Evolutionary conservation across 768 basidiomycete species (phyloP).

Genomic region (Antrodiella citrinella): DNA sequence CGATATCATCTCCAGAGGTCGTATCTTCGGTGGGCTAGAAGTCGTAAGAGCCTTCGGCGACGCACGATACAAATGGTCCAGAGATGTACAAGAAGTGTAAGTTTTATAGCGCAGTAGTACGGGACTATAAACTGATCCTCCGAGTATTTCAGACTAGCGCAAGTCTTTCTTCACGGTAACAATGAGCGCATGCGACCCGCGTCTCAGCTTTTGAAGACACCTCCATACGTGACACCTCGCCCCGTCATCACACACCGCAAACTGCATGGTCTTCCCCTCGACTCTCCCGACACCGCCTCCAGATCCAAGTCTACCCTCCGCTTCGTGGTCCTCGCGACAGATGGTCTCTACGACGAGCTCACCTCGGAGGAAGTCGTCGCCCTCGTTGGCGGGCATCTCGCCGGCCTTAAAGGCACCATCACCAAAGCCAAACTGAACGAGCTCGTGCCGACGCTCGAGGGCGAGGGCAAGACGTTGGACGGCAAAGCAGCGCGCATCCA

Average conservation of each 20-base stretch:
- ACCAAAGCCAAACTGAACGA: constrained; percentile 48
- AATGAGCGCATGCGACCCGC: constrained; percentile 49
- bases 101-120: too few species aligned
- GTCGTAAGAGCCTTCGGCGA: constrained; percentile 86
- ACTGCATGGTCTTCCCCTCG: constrained; percentile 40
- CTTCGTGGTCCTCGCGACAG: constrained; percentile 87
- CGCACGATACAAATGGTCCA: constrained; percentile 83
- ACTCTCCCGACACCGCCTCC: constrained; percentile 5
- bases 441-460: constrained; percentile 48
- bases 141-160: constrained; percentile 45
- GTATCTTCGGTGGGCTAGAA: constrained; percentile 82
- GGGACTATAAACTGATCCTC: too few species aligned
- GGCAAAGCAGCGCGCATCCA: constrained; percentile 46
- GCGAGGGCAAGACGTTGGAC: constrained; percentile 44
- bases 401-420: constrained; percentile 59
- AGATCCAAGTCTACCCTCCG: constrained; percentile 36
- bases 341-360: constrained; percentile 49
- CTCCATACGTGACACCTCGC: constrained; percentile 84
- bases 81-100: constrained; percentile 63
- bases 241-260: constrained; percentile 79
- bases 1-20: constrained; percentile 69
- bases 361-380: constrained; percentile 79
- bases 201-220: constrained; percentile 66
- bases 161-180: constrained; percentile 61
- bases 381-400: constrained; percentile 76